phyloP scores from a whole-genome alignment of 2,329 filamentous ascomycete species.

The Corinectria fuckeliana region DNA sequence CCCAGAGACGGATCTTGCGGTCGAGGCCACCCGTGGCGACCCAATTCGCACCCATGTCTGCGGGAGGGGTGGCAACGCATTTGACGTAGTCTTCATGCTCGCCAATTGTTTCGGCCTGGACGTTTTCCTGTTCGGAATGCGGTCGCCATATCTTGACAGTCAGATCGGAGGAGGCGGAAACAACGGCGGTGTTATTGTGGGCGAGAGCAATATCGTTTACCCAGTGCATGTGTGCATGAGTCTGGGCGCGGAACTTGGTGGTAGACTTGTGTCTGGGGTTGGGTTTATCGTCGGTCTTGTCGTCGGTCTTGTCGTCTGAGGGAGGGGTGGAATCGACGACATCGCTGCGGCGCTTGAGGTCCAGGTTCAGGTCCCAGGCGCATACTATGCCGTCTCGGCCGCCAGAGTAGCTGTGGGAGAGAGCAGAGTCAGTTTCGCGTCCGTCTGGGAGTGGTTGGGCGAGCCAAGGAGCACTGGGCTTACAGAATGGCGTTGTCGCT shows the following conservation, averaged over 20 bases:
- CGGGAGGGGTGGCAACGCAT: constrained; percentile 78
- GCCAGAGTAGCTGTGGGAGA: constrained; percentile 78
- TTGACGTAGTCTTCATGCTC: constrained; percentile 97
- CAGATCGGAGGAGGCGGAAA: constrained; percentile 92
- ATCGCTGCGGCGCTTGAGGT: constrained; percentile 55
- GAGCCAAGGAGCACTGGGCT: constrained; percentile 43
- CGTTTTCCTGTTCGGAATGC: constrained; percentile 62
- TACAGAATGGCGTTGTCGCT: constrained; percentile 84
- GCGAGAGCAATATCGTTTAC: constrained; percentile 90
- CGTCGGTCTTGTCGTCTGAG: constrained; percentile 30
- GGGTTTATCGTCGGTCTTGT: constrained; percentile 35
- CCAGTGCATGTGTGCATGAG: constrained; percentile 89
- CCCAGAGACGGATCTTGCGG: constrained; percentile 91
- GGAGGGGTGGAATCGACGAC: constrained; percentile 39
- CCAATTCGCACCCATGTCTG: constrained; percentile 73
- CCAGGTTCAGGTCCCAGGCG: constrained; percentile 87
- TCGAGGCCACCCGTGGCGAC: constrained; percentile 94
- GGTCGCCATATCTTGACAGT: constrained; percentile 94
- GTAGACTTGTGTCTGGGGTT: constrained; percentile 51
- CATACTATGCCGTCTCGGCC: constrained; percentile 95
- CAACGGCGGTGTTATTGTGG: constrained; percentile 77
- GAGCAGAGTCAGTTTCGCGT: constrained; percentile 26
- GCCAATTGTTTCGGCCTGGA: constrained; percentile 73
- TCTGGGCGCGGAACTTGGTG: constrained; percentile 66
- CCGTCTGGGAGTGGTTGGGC: constrained; percentile 10